These are phyloP conservation scores for Colletotrichum sp. DNA, from an alignment of 2,329 filamentous ascomycete genomes.

Conservation along the genomic window DNA sequence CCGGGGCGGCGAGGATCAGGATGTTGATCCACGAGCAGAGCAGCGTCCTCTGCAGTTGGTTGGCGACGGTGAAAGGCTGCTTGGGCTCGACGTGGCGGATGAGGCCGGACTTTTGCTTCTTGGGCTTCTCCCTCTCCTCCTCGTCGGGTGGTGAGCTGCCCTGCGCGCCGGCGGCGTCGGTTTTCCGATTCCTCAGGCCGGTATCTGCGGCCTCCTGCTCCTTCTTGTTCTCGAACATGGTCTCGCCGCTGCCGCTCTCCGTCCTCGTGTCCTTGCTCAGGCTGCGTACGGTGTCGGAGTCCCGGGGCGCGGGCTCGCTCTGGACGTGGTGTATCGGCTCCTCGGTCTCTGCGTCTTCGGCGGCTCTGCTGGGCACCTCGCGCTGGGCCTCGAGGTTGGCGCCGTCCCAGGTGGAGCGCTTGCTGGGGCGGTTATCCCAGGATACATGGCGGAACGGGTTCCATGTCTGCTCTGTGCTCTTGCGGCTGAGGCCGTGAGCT, in stretches of 20 bases:
- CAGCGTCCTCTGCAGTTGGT: slow-evolving; percentile 76
- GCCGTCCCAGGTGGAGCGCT: slow-evolving; percentile 40
- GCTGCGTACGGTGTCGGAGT: slow-evolving; percentile 27
- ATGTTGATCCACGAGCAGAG: slow-evolving; percentile 89
- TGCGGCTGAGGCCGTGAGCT: slow-evolving; percentile 47
- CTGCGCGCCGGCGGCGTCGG: slow-evolving; percentile 26
- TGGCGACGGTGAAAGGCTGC: slow-evolving; percentile 61
- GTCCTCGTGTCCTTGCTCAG: slow-evolving; percentile 14
- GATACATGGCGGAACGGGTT: slow-evolving; percentile 50
- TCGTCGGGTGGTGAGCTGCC: slow-evolving; percentile 24
- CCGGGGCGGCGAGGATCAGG: slow-evolving; percentile 77
- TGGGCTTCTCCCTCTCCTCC: slow-evolving; percentile 40
- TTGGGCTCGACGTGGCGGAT: slow-evolving; percentile 55
- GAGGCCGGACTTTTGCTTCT: slow-evolving; percentile 42
- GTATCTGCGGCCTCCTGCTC: slow-evolving; percentile 23
- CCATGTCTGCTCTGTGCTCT: slow-evolving; percentile 39
- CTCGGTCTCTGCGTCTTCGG: slow-evolving; percentile 27
- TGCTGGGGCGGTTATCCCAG: slow-evolving; percentile 32
- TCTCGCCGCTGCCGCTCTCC: slow-evolving; percentile 24
- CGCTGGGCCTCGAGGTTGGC: slow-evolving; percentile 35
- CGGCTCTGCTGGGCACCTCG: slow-evolving; percentile 9
- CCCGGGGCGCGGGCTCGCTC: slow-evolving; percentile 35
- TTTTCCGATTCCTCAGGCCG: slow-evolving; percentile 35
- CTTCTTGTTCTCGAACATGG: slow-evolving; percentile 22
- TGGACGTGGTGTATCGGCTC: slow-evolving; percentile 37